These are phyloP conservation scores for Ceratocystis papillata DNA, from an alignment of 2,329 filamentous ascomycete species.

Conservation along the genomic window DNA sequence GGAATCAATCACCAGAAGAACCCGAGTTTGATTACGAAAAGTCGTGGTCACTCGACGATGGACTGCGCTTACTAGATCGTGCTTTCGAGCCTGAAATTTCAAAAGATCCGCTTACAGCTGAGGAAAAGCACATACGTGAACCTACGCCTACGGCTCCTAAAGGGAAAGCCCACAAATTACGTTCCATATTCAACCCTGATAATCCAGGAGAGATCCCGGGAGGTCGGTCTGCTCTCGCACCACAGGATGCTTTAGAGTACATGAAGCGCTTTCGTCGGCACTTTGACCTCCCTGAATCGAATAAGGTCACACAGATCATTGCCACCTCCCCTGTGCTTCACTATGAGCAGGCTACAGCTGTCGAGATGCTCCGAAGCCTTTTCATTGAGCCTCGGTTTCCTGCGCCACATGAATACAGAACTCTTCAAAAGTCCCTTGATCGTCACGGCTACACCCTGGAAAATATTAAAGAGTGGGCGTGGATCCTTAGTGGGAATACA, in stretches of 20 bases:
- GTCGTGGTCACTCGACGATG: slow-evolving; percentile 18
- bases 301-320: slow-evolving; percentile 14
- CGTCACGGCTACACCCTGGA: slow-evolving; percentile 7
- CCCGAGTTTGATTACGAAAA: slow-evolving; percentile 16
- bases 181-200: slow-evolving; percentile 6
- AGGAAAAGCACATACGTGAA: slow-evolving; percentile 13
- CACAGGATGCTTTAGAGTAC: slow-evolving; percentile 17
- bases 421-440: slow-evolving; percentile 4
- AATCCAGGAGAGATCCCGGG: neutral
- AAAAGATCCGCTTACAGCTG: slow-evolving; percentile 7
- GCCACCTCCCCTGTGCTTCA: neutral
- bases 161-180: neutral
- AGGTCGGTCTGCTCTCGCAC: neutral
- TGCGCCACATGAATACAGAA: neutral
- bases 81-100: slow-evolving; percentile 1
- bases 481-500: slow-evolving; percentile 15
- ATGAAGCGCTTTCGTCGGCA: slow-evolving; percentile 19
- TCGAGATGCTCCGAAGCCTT: slow-evolving; percentile 15
- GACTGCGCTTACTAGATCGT: slow-evolving; percentile 1
- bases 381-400: neutral
- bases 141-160: neutral
- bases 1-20: too few species aligned
- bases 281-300: neutral
- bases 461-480: slow-evolving; percentile 19
- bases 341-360: slow-evolving; percentile 17